Base-by-base conservation (phyloP, 495 filamentous ascomycete genomes). In the Achaetomiella virescens region DNA sequence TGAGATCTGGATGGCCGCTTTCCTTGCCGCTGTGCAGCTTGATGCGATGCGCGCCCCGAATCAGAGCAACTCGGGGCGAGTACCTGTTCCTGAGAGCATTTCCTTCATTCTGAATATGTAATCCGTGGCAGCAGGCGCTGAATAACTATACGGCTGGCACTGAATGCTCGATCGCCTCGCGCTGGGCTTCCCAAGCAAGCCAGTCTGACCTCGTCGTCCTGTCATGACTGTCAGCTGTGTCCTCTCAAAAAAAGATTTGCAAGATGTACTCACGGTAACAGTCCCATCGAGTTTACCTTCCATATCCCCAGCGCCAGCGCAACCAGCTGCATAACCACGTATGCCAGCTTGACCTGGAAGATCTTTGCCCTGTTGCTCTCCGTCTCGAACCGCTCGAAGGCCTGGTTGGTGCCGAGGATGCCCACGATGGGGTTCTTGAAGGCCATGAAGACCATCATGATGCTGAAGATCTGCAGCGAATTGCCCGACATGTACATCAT, bases 401-500 rank as follows among this genome's bases (percentile, higher is more conserved):
- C 86, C 58, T 81, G 77, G 64, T 89, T 87, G 44, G 90, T 89
- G 46, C 72, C 78, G 42, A 95, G 67, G 42, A 99, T 75, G 43
- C 90, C 93, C 72, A 88, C 82, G 52, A 97, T 82, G 14, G 93
- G 93, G 58, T 87, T 92, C 77, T 96, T 97, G 81, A 99, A 99
- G 42, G 96, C 82, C 89, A 96, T 97, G 61, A 88, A 90, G 8
- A 97, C 91, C 93, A 97, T 97, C 90, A 97, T 96, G 68, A 99
- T 97, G 72, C 85, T 90, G 79, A 99, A 99, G 59, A 99, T 97
- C 73, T 99, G 93, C 24, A 99, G 84, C 54, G 88, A 89, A 75
- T 97, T 97, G 65, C 93, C 93, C 55, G 93, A 96, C 95, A 99
- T 97, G 80, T 99, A 99, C 91, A 97, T 97, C 86, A 96, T 96